Conservation (phyloP, 1,284 basidiomycete species). For the Fistulina hepatica region DNA sequence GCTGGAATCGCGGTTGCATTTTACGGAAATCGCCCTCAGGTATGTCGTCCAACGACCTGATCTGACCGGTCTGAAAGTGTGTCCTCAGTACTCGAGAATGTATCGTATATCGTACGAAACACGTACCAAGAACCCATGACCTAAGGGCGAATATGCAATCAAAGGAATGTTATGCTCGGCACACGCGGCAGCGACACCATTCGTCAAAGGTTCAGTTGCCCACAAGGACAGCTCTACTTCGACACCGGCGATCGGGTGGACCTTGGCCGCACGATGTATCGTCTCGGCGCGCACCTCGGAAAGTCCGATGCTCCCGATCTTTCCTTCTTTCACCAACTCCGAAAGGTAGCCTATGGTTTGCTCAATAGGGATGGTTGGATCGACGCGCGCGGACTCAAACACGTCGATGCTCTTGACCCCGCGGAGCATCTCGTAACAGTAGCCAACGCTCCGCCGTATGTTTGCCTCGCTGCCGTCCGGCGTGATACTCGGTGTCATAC, state of each 20-base stretch:
- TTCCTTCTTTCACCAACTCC: conserved; percentile 24
- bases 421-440: conserved; percentile 31
- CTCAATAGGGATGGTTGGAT: conserved; percentile 22
- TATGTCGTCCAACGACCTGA: conserved; percentile 34
- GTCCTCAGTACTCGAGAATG: not conserved
- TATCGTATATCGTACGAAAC: conserved; percentile 2
- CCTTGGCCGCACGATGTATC: conserved; percentile 40
- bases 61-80: conserved; percentile 27
- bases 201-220: conserved; percentile 33
- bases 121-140: conserved; percentile 29
- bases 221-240: conserved; percentile 46
- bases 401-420: conserved; percentile 39
- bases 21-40: conserved; percentile 20
- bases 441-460: conserved; percentile 29
- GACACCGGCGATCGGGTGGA: conserved; percentile 37
- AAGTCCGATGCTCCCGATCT: conserved; percentile 12
- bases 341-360: conserved; percentile 23
- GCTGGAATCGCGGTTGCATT: conserved; percentile 18
- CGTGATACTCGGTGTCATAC: not conserved
- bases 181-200: conserved; percentile 27
- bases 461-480: conserved; percentile 20
- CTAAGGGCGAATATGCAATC: conserved; percentile 31
- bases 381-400: conserved; percentile 28
- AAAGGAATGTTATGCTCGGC: conserved; percentile 30
- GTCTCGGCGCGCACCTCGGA: conserved; percentile 22